A percentile compares a stretch with the other conserved stretches of the same genome.
Conservation (phyloP, 2,329 filamentous ascomycete genomes). For the Monilinia laxa region DNA sequence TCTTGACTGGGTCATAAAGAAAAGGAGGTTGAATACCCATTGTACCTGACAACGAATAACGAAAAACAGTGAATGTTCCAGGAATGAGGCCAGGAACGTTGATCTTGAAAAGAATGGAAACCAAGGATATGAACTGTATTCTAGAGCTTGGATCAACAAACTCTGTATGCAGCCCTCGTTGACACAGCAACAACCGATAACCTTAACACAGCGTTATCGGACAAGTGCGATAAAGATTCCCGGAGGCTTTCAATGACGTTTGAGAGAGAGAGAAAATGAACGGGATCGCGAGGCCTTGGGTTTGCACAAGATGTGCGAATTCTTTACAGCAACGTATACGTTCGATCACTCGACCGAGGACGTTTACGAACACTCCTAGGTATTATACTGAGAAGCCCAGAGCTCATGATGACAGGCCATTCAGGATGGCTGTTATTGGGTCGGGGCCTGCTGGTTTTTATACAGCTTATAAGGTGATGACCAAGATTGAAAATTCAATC, state of each 20-base stretch:
- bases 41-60: slow-evolving; percentile 39
- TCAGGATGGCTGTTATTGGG: slow-evolving; percentile 84
- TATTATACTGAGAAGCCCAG: slow-evolving; percentile 33
- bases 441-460: slow-evolving; percentile 97
- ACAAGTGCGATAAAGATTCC: slow-evolving; percentile 28
- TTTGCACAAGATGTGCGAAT: slow-evolving; percentile 35
- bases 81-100: slow-evolving; percentile 31
- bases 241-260: slow-evolving; percentile 28
- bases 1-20: slow-evolving; percentile 60
- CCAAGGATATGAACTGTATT: slow-evolving; percentile 26
- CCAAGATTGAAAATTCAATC: slow-evolving; percentile 66
- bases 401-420: slow-evolving; percentile 47
- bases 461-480: slow-evolving; percentile 81
- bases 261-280: slow-evolving; percentile 31
- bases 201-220: slow-evolving; percentile 22
- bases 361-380: slow-evolving; percentile 18
- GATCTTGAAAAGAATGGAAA: slow-evolving; percentile 25
- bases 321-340: slow-evolving; percentile 22
- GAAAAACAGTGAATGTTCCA: slow-evolving; percentile 19
- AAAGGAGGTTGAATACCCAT: slow-evolving; percentile 64
- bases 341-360: slow-evolving; percentile 6
- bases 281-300: slow-evolving; percentile 29
- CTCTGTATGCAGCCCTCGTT: slow-evolving; percentile 34
- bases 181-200: slow-evolving; percentile 37
- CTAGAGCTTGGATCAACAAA: slow-evolving; percentile 21